Conservation (phyloP, 139 green algal genomes). For the Chlamydomonas asymmetrica region DNA sequence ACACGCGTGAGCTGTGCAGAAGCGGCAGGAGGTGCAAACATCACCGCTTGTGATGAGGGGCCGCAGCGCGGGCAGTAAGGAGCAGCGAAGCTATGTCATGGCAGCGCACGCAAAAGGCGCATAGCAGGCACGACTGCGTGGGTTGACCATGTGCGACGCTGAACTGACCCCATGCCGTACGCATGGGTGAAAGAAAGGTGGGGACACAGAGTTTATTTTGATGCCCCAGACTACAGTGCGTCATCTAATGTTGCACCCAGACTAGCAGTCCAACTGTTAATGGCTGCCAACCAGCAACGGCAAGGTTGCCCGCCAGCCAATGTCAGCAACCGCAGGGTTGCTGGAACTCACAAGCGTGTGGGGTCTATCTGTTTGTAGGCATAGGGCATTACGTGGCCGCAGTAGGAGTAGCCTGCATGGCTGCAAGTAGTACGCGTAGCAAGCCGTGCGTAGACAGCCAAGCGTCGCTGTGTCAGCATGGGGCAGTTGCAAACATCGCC, state of each 20-base stretch:
- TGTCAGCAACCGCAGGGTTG: background rate
- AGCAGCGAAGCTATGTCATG: background rate
- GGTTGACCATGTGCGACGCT: background rate
- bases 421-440: constrained; percentile 5
- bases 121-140: background rate
- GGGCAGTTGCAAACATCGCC: background rate
- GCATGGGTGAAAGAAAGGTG: too few species aligned
- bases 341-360: constrained; percentile 61
- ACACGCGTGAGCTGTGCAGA: constrained; percentile 70
- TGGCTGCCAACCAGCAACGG: background rate
- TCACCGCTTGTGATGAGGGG: background rate
- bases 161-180: background rate
- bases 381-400: constrained; percentile 82
- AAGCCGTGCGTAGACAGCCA: background rate
- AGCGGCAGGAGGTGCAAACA: background rate
- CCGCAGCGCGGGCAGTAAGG: too few species aligned
- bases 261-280: background rate
- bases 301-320: background rate
- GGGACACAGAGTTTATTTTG: too few species aligned
- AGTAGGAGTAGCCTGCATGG: constrained; percentile 88
- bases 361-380: constrained; percentile 78
- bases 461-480: background rate
- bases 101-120: background rate
- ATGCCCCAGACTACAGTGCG: too few species aligned
- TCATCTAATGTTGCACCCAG: background rate